A percentile compares a stretch with the other conserved stretches of the same genome.
Evolutionary conservation across 2,329 filamentous ascomycete genomes (phyloP).

Genomic region (Lojkania enalia): DNA sequence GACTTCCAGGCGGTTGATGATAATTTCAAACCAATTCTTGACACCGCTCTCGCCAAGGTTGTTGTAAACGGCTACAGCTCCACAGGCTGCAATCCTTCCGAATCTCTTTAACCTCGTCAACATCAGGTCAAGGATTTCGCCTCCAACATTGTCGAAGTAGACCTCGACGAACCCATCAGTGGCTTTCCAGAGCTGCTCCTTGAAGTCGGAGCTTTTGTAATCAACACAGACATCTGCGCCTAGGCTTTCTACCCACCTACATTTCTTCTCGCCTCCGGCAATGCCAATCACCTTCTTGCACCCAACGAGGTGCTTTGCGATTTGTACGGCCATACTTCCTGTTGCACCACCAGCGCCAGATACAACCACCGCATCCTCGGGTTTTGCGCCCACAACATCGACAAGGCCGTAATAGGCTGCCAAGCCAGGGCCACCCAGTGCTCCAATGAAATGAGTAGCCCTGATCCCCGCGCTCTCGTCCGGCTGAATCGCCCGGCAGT

Average conservation of each 20-base stretch:
- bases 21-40: constrained; percentile 51
- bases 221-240: constrained; percentile 60
- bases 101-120: constrained; percentile 47
- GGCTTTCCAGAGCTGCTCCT: constrained; percentile 50
- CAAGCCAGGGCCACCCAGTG: constrained; percentile 58
- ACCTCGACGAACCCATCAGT: constrained; percentile 57
- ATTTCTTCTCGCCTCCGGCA: constrained; percentile 57
- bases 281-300: constrained; percentile 57
- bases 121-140: constrained; percentile 53
- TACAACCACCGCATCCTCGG: constrained; percentile 73
- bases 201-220: constrained; percentile 56
- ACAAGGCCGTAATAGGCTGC: constrained; percentile 77
- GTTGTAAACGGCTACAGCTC: constrained; percentile 51
- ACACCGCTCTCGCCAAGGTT: constrained; percentile 34
- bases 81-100: constrained; percentile 50
- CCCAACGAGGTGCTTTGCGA: constrained; percentile 55
- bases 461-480: constrained; percentile 41
- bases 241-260: constrained; percentile 54
- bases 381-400: constrained; percentile 66
- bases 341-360: constrained; percentile 78
- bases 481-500: constrained; percentile 33
- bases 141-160: constrained; percentile 58
- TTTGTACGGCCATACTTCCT: constrained; percentile 68
- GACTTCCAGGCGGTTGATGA: constrained; percentile 47
- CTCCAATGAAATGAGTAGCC: constrained; percentile 52